Evolutionary conservation across 129 eudicot genomes (phyloP).

Genomic region (Saussurea involucrata): DNA sequence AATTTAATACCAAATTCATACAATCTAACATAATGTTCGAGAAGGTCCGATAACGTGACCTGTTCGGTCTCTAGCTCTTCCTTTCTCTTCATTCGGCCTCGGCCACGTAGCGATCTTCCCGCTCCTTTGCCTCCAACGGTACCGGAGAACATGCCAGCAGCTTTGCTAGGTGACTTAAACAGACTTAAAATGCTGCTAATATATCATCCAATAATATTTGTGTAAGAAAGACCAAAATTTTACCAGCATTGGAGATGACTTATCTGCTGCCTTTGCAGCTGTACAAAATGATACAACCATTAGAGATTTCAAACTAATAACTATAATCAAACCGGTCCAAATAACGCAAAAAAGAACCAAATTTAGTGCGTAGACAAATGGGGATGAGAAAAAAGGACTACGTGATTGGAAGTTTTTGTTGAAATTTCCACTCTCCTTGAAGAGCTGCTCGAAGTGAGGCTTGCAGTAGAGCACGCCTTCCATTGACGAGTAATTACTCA

Average conservation of each 20-base stretch:
- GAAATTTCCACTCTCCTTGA: constrained; percentile 89
- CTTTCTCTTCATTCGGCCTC: too few relatives aligned
- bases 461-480: constrained; percentile 98
- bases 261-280: constrained; percentile 88
- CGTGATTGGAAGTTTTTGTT: constrained; percentile 97
- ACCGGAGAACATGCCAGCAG: constrained; percentile 97
- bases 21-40: too few relatives aligned
- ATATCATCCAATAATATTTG: constrained; percentile 1
- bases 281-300: constrained; percentile 23
- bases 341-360: neutral
- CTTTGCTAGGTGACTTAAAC: constrained; percentile 91
- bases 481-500: constrained; percentile 93
- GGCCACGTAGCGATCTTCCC: too few relatives aligned
- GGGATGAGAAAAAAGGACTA: constrained; percentile 30
- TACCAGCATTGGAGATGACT: constrained; percentile 85
- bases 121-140: too few relatives aligned
- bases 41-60: too few relatives aligned
- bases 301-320: neutral
- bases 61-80: too few relatives aligned
- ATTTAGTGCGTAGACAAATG: neutral
- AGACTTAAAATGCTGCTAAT: constrained; percentile 9
- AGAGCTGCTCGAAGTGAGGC: constrained; percentile 98
- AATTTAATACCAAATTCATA: too few relatives aligned
- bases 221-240: neutral
- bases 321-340: neutral